Conservation (phyloP, 106 monocot genomes). For the Posidonia australis region DNA sequence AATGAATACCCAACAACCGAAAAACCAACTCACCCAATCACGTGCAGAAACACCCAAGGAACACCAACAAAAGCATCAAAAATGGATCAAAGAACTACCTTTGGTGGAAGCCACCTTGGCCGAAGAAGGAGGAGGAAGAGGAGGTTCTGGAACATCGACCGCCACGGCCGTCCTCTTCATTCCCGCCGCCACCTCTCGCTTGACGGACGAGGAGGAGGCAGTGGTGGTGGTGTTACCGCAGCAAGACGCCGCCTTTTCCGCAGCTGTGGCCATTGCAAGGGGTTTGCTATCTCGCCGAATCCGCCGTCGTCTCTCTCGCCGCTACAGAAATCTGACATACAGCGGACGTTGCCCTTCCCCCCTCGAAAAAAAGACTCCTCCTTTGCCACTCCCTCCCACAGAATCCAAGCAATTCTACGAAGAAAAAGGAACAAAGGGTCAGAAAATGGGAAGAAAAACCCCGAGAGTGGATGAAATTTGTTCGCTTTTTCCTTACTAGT, state of each 20-base stretch:
- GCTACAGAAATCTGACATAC: slow-evolving; percentile 69
- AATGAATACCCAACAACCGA: not conserved
- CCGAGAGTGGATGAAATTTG: no score
- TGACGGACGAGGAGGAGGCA: not conserved
- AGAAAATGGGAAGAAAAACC: no score
- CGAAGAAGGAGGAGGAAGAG: no score
- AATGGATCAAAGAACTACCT: slow-evolving; percentile 2
- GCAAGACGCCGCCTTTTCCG: slow-evolving; percentile 85
- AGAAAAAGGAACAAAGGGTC: no score
- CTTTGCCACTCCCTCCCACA: no score
- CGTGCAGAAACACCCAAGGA: not conserved
- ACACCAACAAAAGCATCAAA: not conserved
- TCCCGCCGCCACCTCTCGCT: not conserved
- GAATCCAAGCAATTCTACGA: no score
- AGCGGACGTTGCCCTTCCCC: slow-evolving; percentile 23
- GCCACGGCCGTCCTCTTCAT: not conserved
- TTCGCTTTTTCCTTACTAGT: no score
- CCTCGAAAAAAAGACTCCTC: not conserved
- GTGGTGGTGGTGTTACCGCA: slow-evolving; percentile 2
- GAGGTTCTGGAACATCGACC: slow-evolving; percentile 29
- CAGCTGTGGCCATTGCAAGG: slow-evolving; percentile 94
- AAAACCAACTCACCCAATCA: not conserved
- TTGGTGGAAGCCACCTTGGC: slow-evolving; percentile 22
- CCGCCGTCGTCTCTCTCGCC: slow-evolving; percentile 44
- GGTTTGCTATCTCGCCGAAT: slow-evolving; percentile 67